Evolutionary conservation across 2,329 filamentous ascomycete genomes (phyloP), one percentile per base, ranked within the genome.

Genomic region (Aspergillus tanneri): DNA sequence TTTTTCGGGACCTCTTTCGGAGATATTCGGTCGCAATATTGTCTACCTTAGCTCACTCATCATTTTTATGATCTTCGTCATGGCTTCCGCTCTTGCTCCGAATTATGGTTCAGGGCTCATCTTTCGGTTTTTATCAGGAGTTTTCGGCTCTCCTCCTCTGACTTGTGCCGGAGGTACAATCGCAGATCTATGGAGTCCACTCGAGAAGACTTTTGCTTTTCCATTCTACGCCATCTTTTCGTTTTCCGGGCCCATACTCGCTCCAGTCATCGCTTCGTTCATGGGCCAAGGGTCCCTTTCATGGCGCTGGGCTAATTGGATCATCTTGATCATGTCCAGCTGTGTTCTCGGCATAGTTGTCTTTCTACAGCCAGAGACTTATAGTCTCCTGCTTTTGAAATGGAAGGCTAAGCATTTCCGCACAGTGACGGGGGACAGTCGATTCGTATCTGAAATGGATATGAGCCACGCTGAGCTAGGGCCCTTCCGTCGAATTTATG

Each of bases 291-390:
- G 49, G 7, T 53, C 51, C 9, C 47, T 60, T 4, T 55, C 47
- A 18, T 61, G 58, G 58, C 70, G 74, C 22, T 78, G 75, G 74
- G 65, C 65, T 2, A 68, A 72, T 43, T 77, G 75, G 75, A 67
- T 72, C 8, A 69, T 68, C 1, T 55, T 74, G 9, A 68, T 75
- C 19, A 62, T 67, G 5, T 67, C 69, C 5, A 64, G 58, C 2
- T 49, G 63, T 2, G 58, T 69, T 2, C 61, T 74, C 14, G 23
- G 63, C 18, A 14, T 70, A 18, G 63, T 72, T 2, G 46, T 78
- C 4, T 53, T 77, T 2, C 72, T 76, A 53, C 69, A 76, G 19
- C 77, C 76, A 1, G 77, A 80, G 58, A 80, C 76, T 0, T 79
- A 77, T 53, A 60, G 71, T 1, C 76, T 74, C 0, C 58, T 73